Evolutionary conservation across 2,329 filamentous ascomycete species (phyloP).

Genomic region (Trichoderma cornu-damae): DNA sequence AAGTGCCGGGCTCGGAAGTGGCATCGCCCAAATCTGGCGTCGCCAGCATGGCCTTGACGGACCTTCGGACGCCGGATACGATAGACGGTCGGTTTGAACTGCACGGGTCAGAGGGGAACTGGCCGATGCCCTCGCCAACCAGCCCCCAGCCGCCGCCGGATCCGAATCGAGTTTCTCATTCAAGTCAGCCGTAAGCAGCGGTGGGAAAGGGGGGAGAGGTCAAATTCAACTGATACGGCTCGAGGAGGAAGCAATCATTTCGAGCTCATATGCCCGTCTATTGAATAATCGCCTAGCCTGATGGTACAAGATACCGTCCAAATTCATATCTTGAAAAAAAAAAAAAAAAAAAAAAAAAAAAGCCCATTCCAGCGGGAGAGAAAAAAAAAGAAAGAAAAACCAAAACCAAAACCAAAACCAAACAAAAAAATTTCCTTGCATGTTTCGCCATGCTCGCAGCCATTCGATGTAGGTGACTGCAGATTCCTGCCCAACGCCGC

Average conservation of each 20-base stretch:
- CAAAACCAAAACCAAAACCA: too few species aligned
- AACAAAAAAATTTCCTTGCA: neutral
- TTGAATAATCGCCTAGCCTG: slow-evolving; percentile 29
- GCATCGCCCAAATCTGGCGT: slow-evolving; percentile 23
- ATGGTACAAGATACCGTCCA: slow-evolving; percentile 27
- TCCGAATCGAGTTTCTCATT: neutral
- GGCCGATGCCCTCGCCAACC: neutral
- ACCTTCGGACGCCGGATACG: slow-evolving; percentile 11
- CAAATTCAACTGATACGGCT: neutral
- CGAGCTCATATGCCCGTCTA: slow-evolving; percentile 20
- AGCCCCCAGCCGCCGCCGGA: neutral
- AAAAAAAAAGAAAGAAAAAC: neutral
- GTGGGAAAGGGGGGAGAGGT: too few species aligned
- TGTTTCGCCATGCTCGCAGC: slow-evolving; percentile 4
- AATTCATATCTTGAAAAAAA: slow-evolving; percentile 14
- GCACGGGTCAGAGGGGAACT: slow-evolving; percentile 13
- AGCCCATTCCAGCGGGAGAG: neutral
- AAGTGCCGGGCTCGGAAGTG: slow-evolving; percentile 15
- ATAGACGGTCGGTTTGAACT: slow-evolving; percentile 10
- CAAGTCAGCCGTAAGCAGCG: neutral
- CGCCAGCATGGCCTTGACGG: slow-evolving; percentile 21
- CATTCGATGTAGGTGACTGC: slow-evolving; percentile 1
- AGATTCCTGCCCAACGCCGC: neutral
- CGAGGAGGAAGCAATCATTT: neutral
- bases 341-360: neutral